Evolutionary conservation across 1,284 basidiomycete genomes (phyloP).

Genomic region (Sporisorium iseilematis-ciliati): DNA sequence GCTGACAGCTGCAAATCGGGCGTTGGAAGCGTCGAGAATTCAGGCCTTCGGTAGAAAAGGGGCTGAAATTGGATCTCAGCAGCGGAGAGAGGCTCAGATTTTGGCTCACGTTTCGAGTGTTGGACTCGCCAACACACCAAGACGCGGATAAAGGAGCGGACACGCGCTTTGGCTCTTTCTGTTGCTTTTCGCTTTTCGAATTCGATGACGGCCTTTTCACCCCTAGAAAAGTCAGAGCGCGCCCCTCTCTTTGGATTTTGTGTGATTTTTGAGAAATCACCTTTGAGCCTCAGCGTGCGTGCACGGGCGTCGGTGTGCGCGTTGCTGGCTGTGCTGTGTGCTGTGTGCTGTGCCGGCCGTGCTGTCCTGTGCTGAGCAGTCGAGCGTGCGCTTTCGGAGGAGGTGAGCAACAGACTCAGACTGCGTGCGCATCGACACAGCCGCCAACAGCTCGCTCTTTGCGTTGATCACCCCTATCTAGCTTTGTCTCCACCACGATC

Average conservation of each 20-base stretch:
- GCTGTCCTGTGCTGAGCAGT: conserved; percentile 1
- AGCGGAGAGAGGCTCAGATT: background rate
- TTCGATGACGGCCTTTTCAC: conserved; percentile 3
- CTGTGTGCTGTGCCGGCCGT: background rate
- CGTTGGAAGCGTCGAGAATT: background rate
- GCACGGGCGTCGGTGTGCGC: conserved; percentile 7
- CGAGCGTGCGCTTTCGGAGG: background rate
- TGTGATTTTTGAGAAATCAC: background rate
- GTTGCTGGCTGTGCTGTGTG: conserved; percentile 6
- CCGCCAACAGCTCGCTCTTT: background rate
- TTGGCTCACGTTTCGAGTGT: background rate
- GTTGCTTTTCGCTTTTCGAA: conserved; percentile 1
- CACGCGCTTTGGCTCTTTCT: conserved; percentile 7
- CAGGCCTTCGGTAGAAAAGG: background rate
- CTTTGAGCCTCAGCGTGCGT: conserved; percentile 9
- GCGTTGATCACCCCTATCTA: conserved; percentile 26
- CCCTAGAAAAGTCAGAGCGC: conserved; percentile 5
- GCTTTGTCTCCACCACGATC: conserved; percentile 17
- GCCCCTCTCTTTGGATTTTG: background rate
- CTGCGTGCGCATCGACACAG: background rate
- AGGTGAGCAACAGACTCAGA: background rate
- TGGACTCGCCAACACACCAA: background rate
- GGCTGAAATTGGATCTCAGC: background rate
- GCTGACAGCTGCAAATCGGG: background rate
- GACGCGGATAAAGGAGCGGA: background rate